Evolutionary conservation across 108 stramenopile genomes (phyloP).

Genomic region (Asterionellopsis glacialis): DNA sequence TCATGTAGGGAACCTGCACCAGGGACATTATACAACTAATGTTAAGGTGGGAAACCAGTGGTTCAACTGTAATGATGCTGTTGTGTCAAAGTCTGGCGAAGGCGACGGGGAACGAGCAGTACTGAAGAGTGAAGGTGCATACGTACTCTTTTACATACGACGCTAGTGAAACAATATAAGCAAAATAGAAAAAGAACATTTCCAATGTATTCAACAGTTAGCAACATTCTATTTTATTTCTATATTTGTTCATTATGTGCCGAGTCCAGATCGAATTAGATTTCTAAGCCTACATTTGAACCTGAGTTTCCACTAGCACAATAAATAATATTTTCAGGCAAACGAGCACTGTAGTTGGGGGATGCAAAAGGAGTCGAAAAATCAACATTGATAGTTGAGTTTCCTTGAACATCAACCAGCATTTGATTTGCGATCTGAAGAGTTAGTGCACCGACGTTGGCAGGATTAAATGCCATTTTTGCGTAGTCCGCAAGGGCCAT

Average conservation of each 20-base stretch:
- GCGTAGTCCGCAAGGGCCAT: conserved; percentile 36
- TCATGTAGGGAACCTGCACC: conserved; percentile 63
- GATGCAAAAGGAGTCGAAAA: background rate
- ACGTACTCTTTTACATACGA: conserved; percentile 74
- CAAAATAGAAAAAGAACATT: no score
- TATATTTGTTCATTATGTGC: no score
- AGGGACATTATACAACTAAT: conserved; percentile 66
- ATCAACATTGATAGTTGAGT: conserved; percentile 40
- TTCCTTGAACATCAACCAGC: conserved; percentile 32
- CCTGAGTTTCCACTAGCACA: no score
- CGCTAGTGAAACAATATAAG: conserved; percentile 5
- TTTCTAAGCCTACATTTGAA: no score
- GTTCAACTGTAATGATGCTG: conserved; percentile 75
- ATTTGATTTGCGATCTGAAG: conserved; percentile 36
- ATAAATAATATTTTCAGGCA: no score
- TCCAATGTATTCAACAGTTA: no score
- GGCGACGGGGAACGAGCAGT: conserved; percentile 49
- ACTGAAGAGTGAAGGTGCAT: conserved; percentile 52
- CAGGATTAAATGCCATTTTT: conserved; percentile 29
- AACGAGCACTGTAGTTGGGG: no score
- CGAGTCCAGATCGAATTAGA: no score
- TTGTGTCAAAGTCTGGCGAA: conserved; percentile 30
- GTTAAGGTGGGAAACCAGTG: conserved; percentile 66
- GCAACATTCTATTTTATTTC: no score
- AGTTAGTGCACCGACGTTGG: conserved; percentile 32